Evolutionary conservation across 129 eudicot genomes (phyloP), one percentile per base, ranked within the genome.

Genomic region (Erigeron canadensis): DNA sequence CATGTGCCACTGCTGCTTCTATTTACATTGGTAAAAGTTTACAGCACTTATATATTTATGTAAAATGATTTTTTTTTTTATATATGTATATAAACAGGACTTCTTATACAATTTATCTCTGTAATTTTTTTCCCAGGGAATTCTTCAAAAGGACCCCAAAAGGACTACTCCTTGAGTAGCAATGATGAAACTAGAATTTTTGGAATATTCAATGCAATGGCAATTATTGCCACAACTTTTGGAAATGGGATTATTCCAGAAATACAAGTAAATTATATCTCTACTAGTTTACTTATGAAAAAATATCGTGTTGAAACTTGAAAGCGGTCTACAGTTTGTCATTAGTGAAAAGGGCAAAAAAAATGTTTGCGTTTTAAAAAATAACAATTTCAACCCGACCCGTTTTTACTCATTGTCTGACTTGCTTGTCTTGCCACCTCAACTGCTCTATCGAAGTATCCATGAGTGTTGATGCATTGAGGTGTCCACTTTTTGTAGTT

Each of bases 211-310:
- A 94, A 89, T 67, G 86, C 98, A 22, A 62, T 94, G 65, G 91
- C 98, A 28, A 94, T 94, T 39, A 83, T 94, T 22, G 98, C 98
- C 48, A 89, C 98, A 67, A 85, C 98, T 41, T 94, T 39, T 68
- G 98, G 98, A 63, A 94, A 94, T 68, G 98, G 98, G 22, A 94
- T 94, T 61, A 89, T 94, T 67, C 98, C 98, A 12, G 98, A 94
- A 75, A 94, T 89, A 59, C 98, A 94, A 90, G 98, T 93, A 47
- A 21, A 22, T 8, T 22, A 6, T 60, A 5, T 21, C 34, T 21
- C 56, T 2, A 40, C 41, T 19, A 19, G 38, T 57, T 50, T 45
- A 45, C 48, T 44, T 28, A 28, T 28, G 34, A 10, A 16, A 51
- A 51, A 16, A 15, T 9, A 51, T 4, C 22, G 58, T 28, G 34